phyloP scores from a whole-genome alignment of 306 rosid genomes.

The Crotalaria pallida region DNA sequence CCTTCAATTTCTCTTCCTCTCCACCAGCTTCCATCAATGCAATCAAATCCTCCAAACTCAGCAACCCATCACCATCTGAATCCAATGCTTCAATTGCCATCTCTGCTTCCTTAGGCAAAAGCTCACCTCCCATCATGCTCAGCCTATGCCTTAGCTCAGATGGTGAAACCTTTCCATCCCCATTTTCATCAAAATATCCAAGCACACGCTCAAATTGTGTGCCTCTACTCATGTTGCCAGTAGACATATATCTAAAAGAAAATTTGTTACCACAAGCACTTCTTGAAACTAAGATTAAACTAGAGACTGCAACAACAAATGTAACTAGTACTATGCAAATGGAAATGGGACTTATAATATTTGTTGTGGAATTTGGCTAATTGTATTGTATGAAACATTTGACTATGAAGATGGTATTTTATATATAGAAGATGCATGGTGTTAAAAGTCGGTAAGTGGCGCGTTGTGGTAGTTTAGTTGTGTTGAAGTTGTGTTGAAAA shows the following conservation, averaged over 20 bases:
- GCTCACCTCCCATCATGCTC: constrained; percentile 39
- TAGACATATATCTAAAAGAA: not conserved
- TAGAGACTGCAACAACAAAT: not conserved
- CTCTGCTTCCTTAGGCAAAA: constrained; percentile 47
- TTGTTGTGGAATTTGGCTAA: not conserved
- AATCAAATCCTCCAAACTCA: constrained; percentile 55
- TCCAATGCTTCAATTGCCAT: constrained; percentile 51
- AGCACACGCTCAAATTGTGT: constrained; percentile 42
- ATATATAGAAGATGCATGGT: not conserved
- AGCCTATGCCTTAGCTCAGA: constrained; percentile 48
- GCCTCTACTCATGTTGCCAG: not conserved
- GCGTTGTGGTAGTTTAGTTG: not conserved
- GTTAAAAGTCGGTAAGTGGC: constrained; percentile 8
- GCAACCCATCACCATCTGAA: constrained; percentile 75
- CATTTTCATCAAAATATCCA: constrained; percentile 70
- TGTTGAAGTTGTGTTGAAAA: not conserved
- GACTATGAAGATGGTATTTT: not conserved
- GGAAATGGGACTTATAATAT: not conserved
- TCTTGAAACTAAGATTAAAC: no score
- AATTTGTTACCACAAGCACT: not conserved
- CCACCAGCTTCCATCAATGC: constrained; percentile 42
- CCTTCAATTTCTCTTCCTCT: constrained; percentile 67
- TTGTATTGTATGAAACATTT: not conserved
- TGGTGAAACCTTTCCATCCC: constrained; percentile 75
- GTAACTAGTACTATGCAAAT: not conserved